Conservation (phyloP, 805 yeast species). For the Yarrowia divulgata region DNA sequence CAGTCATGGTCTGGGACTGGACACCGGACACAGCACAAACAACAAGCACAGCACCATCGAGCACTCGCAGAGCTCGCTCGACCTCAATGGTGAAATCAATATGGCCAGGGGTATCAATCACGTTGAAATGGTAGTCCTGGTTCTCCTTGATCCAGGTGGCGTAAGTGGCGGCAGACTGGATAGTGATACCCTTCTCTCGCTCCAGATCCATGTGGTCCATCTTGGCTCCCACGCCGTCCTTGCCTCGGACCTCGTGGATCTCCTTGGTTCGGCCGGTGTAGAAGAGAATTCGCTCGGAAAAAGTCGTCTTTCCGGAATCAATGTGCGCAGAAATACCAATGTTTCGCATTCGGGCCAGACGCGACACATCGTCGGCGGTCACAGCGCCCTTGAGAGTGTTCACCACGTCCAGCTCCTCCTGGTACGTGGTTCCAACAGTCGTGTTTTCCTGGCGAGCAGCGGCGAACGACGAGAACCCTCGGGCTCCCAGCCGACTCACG, state of each 20-base stretch:
- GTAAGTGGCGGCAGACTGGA: slow-evolving; percentile 98
- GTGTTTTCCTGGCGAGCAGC: slow-evolving; percentile 33
- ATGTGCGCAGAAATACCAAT: slow-evolving; percentile 98
- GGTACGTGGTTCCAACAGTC: slow-evolving; percentile 37
- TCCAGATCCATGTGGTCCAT: slow-evolving; percentile 99
- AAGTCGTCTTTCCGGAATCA: slow-evolving; percentile 97
- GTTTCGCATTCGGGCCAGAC: slow-evolving; percentile 75
- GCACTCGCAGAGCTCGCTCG: slow-evolving; percentile 95
- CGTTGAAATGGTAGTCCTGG: slow-evolving; percentile 80
- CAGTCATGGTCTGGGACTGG: slow-evolving; percentile 98
- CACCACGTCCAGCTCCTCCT: slow-evolving; percentile 35
- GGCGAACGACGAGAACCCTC: slow-evolving; percentile 25
- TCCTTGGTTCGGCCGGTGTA: slow-evolving; percentile 98
- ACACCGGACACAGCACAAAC: slow-evolving; percentile 99
- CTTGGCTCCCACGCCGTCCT: slow-evolving; percentile 98
- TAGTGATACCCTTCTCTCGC: slow-evolving; percentile 98
- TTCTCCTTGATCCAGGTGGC: slow-evolving; percentile 79
- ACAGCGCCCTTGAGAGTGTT: slow-evolving; percentile 42
- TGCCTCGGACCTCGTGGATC: slow-evolving; percentile 93
- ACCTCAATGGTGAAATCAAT: slow-evolving; percentile 99
- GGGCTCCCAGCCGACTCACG: slow-evolving; percentile 44
- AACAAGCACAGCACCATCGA: slow-evolving; percentile 97
- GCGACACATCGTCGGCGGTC: slow-evolving; percentile 50
- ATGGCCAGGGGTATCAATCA: slow-evolving; percentile 98
- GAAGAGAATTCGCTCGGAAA: slow-evolving; percentile 94